These are phyloP conservation scores for Candida nemodendra DNA, from an alignment of 805 yeast genomes.

Conservation along the genomic window DNA sequence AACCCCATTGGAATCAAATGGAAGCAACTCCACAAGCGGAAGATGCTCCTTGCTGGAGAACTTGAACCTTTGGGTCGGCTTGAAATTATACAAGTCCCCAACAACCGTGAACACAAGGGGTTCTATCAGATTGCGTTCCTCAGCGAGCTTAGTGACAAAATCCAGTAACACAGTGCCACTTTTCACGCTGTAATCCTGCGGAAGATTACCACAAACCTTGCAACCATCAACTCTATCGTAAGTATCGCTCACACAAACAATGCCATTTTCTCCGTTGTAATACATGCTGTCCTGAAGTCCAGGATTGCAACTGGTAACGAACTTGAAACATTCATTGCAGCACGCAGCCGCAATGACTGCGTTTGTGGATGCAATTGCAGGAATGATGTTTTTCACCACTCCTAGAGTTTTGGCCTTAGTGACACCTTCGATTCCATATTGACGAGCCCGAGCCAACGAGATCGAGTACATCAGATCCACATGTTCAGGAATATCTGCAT, in stretches of 20 bases:
- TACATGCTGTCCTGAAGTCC: constrained; percentile 74
- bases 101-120: constrained; percentile 22
- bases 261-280: constrained; percentile 80
- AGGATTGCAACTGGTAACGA: constrained; percentile 69
- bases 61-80: constrained; percentile 3
- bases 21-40: constrained; percentile 11
- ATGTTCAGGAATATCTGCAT: constrained; percentile 67
- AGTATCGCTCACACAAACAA: constrained; percentile 69
- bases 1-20: constrained; percentile 14
- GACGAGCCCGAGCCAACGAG: constrained; percentile 57
- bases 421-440: constrained; percentile 73
- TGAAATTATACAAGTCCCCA: constrained; percentile 28
- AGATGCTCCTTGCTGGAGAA: neutral
- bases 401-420: constrained; percentile 74
- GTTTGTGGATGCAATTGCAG: constrained; percentile 92
- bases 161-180: constrained; percentile 9
- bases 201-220: constrained; percentile 65
- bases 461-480: constrained; percentile 58
- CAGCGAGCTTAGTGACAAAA: constrained; percentile 18
- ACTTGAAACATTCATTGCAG: constrained; percentile 80
- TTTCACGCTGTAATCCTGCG: constrained; percentile 16
- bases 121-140: constrained; percentile 11
- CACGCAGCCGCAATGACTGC: constrained; percentile 89
- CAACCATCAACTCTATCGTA: constrained; percentile 64
- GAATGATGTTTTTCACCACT: constrained; percentile 86